Conservation (phyloP, 2,329 filamentous ascomycete species). For the Botryotinia narcissicola region DNA sequence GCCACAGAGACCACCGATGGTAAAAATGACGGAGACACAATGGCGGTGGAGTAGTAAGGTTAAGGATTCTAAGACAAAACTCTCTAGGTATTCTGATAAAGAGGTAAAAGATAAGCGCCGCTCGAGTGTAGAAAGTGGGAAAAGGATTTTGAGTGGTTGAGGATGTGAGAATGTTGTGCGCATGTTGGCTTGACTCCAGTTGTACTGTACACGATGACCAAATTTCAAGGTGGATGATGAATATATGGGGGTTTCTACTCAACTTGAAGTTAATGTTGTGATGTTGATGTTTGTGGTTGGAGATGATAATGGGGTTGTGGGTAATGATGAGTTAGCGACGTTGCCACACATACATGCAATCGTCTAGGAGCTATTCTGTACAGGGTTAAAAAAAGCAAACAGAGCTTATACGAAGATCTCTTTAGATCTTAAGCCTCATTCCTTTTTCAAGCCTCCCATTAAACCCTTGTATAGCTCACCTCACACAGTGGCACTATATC, state of each 20-base stretch:
- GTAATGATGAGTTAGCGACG: background rate
- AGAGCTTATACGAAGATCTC: background rate
- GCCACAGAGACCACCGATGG: background rate
- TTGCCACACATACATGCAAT: slow-evolving; percentile 1
- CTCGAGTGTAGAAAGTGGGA: background rate
- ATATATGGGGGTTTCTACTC: background rate
- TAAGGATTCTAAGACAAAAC: slow-evolving; percentile 3
- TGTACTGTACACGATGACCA: background rate
- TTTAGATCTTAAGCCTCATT: slow-evolving; percentile 3
- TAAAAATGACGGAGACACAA: slow-evolving; percentile 1
- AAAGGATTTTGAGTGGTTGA: background rate
- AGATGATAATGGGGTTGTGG: background rate
- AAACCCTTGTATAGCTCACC: background rate
- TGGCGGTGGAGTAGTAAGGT: background rate
- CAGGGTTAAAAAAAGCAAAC: background rate
- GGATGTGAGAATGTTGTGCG: background rate
- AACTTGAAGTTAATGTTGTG: background rate
- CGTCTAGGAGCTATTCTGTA: background rate
- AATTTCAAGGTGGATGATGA: background rate
- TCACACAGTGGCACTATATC: background rate
- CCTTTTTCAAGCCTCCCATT: background rate
- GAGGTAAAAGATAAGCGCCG: slow-evolving; percentile 11
- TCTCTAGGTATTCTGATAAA: background rate
- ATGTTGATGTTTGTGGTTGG: background rate
- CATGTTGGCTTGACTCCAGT: background rate